Conservation (phyloP, 768 basidiomycete genomes). For the Filobasidium floriforme region DNA sequence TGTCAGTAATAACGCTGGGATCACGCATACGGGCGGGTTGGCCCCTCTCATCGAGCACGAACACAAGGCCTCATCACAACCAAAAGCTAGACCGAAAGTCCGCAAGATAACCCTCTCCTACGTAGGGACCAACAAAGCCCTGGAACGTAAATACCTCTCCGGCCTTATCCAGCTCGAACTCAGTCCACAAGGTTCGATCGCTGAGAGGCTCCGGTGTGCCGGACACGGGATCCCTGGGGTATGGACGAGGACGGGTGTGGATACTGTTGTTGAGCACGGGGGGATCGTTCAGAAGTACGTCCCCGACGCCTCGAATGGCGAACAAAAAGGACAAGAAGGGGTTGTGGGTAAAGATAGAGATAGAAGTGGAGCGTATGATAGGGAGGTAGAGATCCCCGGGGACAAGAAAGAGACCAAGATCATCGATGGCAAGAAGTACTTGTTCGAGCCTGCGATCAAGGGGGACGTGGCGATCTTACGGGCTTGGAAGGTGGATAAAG, state of each 20-base stretch:
- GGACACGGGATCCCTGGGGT: slow-evolving; percentile 40
- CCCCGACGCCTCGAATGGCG: no score
- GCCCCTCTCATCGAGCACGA: slow-evolving; percentile 32
- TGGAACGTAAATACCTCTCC: slow-evolving; percentile 33
- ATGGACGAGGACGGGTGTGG: slow-evolving; percentile 38
- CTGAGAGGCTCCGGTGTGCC: slow-evolving; percentile 36
- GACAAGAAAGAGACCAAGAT: slow-evolving; percentile 30
- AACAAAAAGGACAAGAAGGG: no score
- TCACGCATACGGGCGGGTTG: slow-evolving; percentile 32
- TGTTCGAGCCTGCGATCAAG: slow-evolving; percentile 41
- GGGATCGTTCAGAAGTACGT: slow-evolving; percentile 33
- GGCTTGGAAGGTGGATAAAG: slow-evolving; percentile 43
- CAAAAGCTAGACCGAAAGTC: slow-evolving; percentile 13
- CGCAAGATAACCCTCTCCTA: slow-evolving; percentile 35
- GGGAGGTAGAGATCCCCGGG: slow-evolving; percentile 28
- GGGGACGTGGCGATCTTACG: slow-evolving; percentile 41
- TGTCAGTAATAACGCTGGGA: slow-evolving; percentile 42
- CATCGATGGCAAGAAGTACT: slow-evolving; percentile 35
- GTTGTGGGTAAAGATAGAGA: slow-evolving; percentile 7
- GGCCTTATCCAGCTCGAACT: slow-evolving; percentile 37
- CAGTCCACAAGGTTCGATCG: slow-evolving; percentile 38
- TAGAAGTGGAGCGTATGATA: slow-evolving; percentile 11
- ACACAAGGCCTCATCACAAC: no score
- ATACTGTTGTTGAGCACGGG: slow-evolving; percentile 38
- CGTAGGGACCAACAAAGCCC: slow-evolving; percentile 39